Base-by-base conservation (phyloP, 2,329 filamentous ascomycete genomes). In the Epichloe coenophiala region DNA sequence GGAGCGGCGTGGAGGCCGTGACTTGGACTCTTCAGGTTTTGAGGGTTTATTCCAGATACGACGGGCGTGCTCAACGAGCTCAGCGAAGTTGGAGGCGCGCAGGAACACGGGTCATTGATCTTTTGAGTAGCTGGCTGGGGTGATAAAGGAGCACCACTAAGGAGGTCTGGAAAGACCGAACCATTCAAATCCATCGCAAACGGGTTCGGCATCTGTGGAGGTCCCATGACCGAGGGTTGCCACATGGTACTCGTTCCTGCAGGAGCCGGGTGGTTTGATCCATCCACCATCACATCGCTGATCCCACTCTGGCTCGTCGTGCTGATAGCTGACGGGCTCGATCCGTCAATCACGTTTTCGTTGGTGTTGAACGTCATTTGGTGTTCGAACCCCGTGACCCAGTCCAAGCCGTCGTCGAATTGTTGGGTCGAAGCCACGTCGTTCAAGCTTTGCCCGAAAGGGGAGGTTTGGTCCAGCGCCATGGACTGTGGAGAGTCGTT, bases 301-400 rank as follows among this genome's bases (percentile, higher is more conserved):
- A 90, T 86, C 47, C 84, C 87, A 64, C 86, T 91, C 62, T 94
- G 90, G 68, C 90, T 97, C 53, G 87, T 88, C 42, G 88, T 95
- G 71, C 91, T 97, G 65, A 97, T 91, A 45, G 89, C 89, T 8
- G 93, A 97, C 15, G 93, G 93, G 13, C 93, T 97, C 11, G 93
- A 97, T 53, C 86, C 89, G 60, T 95, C 91, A 49, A 96, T 79
- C 31, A 87, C 88, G 57, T 83, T 84, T 59, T 95, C 89, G 60
- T 84, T 85, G 50, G 73, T 70, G 59, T 75, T 76, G 64, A 88
- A 82, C 7, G 78, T 78, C 74, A 91, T 80, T 44, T 86, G 80
- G 60, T 84, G 80, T 56, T 93, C 88, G 63, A 95, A 86, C 21
- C 85, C 85, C 53, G 83, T 83, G 55, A 80, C 61, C 89, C 89